Evolutionary conservation across 306 rosid genomes (phyloP).

Genomic region (Rubus idaeus): DNA sequence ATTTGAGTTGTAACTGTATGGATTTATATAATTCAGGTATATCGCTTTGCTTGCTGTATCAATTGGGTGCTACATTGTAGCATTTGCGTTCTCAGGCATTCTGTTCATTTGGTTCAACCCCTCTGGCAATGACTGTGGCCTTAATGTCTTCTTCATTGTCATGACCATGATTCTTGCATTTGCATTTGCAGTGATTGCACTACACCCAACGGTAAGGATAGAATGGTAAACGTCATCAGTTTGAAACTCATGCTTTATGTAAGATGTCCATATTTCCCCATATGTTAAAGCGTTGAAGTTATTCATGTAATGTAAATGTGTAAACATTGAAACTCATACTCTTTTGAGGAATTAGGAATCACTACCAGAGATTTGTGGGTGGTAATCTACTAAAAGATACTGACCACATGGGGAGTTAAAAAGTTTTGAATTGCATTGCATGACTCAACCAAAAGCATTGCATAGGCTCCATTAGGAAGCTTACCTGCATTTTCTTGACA

Average conservation of each 20-base stretch:
- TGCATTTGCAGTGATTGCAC: constrained; percentile 62
- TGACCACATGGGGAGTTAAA: not conserved
- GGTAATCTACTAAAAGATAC: not conserved
- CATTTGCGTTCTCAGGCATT: constrained; percentile 68
- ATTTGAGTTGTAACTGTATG: constrained; percentile 19
- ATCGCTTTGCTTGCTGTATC: constrained; percentile 86
- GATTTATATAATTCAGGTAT: constrained; percentile 50
- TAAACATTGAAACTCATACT: not conserved
- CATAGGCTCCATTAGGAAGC: not conserved
- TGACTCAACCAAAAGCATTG: not conserved
- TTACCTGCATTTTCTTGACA: not conserved
- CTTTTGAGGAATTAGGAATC: not conserved
- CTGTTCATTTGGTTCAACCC: constrained; percentile 96
- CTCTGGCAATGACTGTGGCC: constrained; percentile 86
- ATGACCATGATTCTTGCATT: constrained; percentile 89
- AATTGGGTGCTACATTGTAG: constrained; percentile 73
- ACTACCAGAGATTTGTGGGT: not conserved
- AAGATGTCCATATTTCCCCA: not conserved
- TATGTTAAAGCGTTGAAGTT: not conserved
- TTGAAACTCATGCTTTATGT: not conserved
- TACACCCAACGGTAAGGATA: constrained; percentile 75
- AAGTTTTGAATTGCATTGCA: not conserved
- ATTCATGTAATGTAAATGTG: constrained; percentile 3
- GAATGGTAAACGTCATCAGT: not conserved
- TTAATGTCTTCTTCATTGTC: constrained; percentile 86